phyloP scores from a whole-genome alignment of 2,329 filamentous ascomycete genomes.

The Diaporthe destruens region DNA sequence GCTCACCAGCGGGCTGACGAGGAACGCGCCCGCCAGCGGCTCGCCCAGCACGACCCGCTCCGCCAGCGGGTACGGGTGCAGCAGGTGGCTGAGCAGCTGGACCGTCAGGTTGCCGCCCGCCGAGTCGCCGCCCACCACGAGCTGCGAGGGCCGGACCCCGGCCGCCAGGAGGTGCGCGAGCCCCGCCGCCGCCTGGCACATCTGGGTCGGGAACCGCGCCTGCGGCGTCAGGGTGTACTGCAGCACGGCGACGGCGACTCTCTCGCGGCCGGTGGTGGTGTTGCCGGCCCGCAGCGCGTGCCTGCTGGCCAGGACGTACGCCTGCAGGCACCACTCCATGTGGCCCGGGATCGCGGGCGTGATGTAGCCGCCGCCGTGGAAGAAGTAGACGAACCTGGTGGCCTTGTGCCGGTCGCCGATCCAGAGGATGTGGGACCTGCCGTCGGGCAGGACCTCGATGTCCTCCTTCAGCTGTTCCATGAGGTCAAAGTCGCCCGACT shows the following conservation, averaged over 20 bases:
- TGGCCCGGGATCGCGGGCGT: constrained; percentile 35
- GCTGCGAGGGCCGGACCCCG: constrained; percentile 49
- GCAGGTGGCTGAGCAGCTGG: constrained; percentile 51
- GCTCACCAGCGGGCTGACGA: constrained; percentile 52
- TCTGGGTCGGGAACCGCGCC: constrained; percentile 49
- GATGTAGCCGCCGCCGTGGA: constrained; percentile 40
- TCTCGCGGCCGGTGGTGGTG: constrained; percentile 26
- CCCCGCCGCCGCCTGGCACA: constrained; percentile 50
- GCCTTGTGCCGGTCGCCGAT: constrained; percentile 37
- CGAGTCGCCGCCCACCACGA: constrained; percentile 54
- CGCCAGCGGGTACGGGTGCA: constrained; percentile 49
- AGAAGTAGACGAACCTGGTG: constrained; percentile 35
- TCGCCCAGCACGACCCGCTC: constrained; percentile 45
- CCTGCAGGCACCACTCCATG: constrained; percentile 38
- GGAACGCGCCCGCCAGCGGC: constrained; percentile 50
- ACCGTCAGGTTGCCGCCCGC: constrained; percentile 53
- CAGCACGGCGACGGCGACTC: constrained; percentile 51
- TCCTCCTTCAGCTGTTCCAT: constrained; percentile 36
- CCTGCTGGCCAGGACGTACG: constrained; percentile 34
- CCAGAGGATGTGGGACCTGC: constrained; percentile 37
- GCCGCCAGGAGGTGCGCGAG: constrained; percentile 48
- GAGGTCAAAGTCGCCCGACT: constrained; percentile 2
- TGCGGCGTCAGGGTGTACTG: constrained; percentile 52
- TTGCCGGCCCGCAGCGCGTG: not conserved
- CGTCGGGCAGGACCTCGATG: constrained; percentile 35